These are phyloP conservation scores for Papiliotrema flavescens DNA, from an alignment of 1,284 basidiomycete genomes.

Conservation along the genomic window DNA sequence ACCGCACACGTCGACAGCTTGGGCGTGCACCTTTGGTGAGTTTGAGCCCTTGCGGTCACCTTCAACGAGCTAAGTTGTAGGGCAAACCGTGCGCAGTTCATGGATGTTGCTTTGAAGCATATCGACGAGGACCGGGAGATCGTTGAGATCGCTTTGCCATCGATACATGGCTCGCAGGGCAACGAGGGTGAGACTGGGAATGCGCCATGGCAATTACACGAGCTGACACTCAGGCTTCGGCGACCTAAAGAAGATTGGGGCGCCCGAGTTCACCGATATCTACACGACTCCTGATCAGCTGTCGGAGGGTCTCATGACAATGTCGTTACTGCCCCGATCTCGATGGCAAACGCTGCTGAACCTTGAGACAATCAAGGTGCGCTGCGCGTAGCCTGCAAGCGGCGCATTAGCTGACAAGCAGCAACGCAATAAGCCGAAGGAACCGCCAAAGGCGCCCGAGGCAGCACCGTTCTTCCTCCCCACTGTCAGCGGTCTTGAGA, in stretches of 20 bases:
- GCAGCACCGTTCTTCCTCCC: constrained; percentile 97
- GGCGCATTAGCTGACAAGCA: constrained; percentile 38
- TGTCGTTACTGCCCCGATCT: constrained; percentile 86
- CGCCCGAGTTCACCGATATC: constrained; percentile 59
- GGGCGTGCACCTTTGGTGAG: constrained; percentile 87
- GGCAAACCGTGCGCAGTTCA: constrained; percentile 94
- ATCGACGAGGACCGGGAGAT: constrained; percentile 69
- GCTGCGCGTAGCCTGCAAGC: constrained; percentile 21
- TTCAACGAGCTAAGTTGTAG: constrained; percentile 46
- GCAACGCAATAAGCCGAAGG: constrained; percentile 95
- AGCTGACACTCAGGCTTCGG: constrained; percentile 57
- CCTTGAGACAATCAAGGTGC: constrained; percentile 86
- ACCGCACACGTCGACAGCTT: constrained; percentile 92
- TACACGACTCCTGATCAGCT: constrained; percentile 83
- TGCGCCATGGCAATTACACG: neutral
- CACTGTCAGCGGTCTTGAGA: constrained; percentile 76
- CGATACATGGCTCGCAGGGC: constrained; percentile 73
- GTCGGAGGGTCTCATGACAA: constrained; percentile 78
- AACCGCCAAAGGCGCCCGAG: constrained; percentile 90
- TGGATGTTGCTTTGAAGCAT: constrained; percentile 75
- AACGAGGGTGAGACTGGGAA: constrained; percentile 45
- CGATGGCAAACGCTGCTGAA: constrained; percentile 96
- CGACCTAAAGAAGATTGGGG: constrained; percentile 59
- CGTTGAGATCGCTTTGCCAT: constrained; percentile 68
- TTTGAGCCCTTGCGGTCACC: neutral